phyloP scores from a whole-genome alignment of 2,329 filamentous ascomycete species.

The Fusarium solani-melongenae region DNA sequence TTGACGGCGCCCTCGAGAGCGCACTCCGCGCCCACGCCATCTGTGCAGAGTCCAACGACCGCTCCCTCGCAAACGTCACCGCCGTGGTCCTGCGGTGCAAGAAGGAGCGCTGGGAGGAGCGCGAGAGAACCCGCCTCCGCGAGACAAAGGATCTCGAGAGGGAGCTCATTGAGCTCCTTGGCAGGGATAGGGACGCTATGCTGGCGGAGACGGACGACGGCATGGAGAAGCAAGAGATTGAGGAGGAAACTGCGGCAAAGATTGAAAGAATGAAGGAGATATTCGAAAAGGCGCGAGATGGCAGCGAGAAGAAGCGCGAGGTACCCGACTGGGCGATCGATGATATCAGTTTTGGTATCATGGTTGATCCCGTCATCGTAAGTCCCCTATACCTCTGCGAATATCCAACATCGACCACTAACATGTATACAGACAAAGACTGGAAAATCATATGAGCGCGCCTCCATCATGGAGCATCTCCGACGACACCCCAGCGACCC shows the following conservation, averaged over 20 bases:
- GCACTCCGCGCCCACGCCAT: constrained; percentile 79
- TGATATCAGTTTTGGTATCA: constrained; percentile 78
- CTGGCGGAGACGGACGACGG: constrained; percentile 56
- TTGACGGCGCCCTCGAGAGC: constrained; percentile 76
- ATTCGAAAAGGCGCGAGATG: constrained; percentile 63
- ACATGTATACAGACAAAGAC: constrained; percentile 72
- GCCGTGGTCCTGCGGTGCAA: constrained; percentile 82
- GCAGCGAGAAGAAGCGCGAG: constrained; percentile 61
- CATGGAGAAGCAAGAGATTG: constrained; percentile 60
- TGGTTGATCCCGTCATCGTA: constrained; percentile 76
- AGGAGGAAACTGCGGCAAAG: constrained; percentile 60
- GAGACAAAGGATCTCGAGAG: constrained; percentile 68
- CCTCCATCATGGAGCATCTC: constrained; percentile 87
- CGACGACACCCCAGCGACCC: constrained; percentile 82
- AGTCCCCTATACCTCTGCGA: constrained; percentile 35
- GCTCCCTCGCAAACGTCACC: constrained; percentile 77
- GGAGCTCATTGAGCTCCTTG: constrained; percentile 67
- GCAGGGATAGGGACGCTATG: constrained; percentile 57
- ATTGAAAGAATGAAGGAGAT: constrained; percentile 56
- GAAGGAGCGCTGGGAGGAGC: constrained; percentile 84
- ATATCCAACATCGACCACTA: background rate
- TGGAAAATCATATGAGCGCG: constrained; percentile 89
- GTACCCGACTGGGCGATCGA: constrained; percentile 83
- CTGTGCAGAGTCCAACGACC: constrained; percentile 71
- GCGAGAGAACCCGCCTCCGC: constrained; percentile 71